A percentile compares a stretch with the other conserved stretches of the same genome.
These are phyloP conservation scores for Syzygium aqueum DNA, from an alignment of 345 rosid genomes.

Conservation along the genomic window DNA sequence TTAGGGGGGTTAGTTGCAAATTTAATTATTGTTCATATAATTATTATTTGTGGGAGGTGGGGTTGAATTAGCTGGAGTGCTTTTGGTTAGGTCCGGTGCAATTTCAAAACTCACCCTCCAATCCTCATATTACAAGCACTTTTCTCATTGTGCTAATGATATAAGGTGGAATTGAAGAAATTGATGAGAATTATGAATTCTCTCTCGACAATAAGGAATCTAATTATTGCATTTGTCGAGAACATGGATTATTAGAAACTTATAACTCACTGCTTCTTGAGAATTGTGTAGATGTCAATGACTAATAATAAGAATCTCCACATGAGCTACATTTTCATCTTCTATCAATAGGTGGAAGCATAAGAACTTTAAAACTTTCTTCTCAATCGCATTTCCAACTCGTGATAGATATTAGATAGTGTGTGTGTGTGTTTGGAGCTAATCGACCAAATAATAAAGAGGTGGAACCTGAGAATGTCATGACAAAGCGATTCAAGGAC, in stretches of 20 bases:
- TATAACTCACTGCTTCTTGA: not conserved
- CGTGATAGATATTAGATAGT: not conserved
- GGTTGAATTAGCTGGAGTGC: not conserved
- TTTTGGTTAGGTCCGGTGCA: not conserved
- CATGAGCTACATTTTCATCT: not conserved
- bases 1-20: not conserved
- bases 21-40: not conserved
- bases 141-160: not conserved
- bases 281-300: not conserved
- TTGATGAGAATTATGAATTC: not conserved
- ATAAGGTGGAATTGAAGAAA: not conserved
- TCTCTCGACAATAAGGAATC: not conserved
- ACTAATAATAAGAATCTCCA: not conserved
- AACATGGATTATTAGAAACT: not conserved
- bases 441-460: not conserved
- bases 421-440: not conserved
- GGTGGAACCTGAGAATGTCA: not conserved
- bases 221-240: not conserved
- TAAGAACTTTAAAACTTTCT: not conserved
- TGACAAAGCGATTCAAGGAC: not conserved
- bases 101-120: not conserved
- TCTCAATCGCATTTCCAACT: not conserved
- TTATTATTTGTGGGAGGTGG: not conserved
- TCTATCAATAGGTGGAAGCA: not conserved
- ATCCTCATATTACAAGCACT: not conserved